These are phyloP conservation scores for Paramyrothecium roridum DNA, from an alignment of 2,329 filamentous ascomycete genomes.

Conservation along the genomic window DNA sequence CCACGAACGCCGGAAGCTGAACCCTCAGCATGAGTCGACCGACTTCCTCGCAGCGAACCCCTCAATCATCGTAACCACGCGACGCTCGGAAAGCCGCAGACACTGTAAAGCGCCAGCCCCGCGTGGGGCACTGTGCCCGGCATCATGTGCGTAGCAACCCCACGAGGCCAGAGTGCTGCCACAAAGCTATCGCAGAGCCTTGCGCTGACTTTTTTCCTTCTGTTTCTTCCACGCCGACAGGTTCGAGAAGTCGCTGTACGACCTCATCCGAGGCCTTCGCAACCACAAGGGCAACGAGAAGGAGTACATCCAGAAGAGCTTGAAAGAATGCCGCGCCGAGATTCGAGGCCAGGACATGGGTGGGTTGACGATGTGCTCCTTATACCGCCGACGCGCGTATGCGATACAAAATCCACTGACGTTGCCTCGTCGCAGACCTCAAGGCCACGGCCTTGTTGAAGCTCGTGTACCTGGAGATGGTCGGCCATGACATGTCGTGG, in stretches of 20 bases:
- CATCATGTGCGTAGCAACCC: slow-evolving; percentile 12
- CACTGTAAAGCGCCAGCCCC: slow-evolving; percentile 7
- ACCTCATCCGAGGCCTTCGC: slow-evolving; percentile 93
- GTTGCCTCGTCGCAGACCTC: slow-evolving; percentile 58
- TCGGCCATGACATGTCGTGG: slow-evolving; percentile 99
- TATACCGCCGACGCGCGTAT: too few species aligned
- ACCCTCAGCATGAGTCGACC: neutral
- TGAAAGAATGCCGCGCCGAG: slow-evolving; percentile 94
- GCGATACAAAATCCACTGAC: neutral
- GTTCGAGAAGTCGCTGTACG: slow-evolving; percentile 99
- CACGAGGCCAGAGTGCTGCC: neutral
- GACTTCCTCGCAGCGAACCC: neutral
- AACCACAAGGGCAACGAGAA: slow-evolving; percentile 94
- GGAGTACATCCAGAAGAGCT: slow-evolving; percentile 88
- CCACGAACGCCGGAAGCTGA: neutral
- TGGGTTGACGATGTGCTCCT: slow-evolving; percentile 34
- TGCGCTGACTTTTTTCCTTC: slow-evolving; percentile 12
- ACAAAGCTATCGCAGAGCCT: neutral
- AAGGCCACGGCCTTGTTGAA: slow-evolving; percentile 96
- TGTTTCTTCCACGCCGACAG: slow-evolving; percentile 41
- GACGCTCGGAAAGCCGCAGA: neutral
- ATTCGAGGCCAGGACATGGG: slow-evolving; percentile 92
- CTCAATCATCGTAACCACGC: neutral
- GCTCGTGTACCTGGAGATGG: slow-evolving; percentile 97
- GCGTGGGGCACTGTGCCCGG: slow-evolving; percentile 9